Conservation (phyloP, 352 stramenopile species). For the Phytophthora constricta region DNA sequence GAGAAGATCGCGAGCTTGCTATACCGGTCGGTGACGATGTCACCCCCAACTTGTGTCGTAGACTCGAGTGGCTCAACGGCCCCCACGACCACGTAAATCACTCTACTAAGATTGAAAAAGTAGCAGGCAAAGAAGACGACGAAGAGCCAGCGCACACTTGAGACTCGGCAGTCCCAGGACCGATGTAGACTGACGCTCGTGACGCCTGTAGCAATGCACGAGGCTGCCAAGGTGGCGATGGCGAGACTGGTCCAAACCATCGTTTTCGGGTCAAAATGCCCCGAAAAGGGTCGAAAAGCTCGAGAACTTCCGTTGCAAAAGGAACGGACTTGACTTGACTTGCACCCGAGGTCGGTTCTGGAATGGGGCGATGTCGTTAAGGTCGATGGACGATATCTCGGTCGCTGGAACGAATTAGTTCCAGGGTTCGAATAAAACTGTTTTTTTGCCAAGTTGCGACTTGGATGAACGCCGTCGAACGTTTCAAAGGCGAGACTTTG, state of each 20-base stretch:
- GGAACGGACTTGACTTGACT: too few relatives aligned
- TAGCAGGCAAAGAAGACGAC: conserved; percentile 63
- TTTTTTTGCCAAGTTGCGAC: not conserved
- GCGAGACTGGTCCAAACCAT: conserved; percentile 46
- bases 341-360: too few relatives aligned
- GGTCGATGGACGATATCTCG: not conserved
- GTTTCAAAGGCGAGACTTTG: not conserved
- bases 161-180: conserved; percentile 57
- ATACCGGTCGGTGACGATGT: conserved; percentile 28
- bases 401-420: not conserved
- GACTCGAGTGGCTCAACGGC: conserved; percentile 26
- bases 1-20: conserved; percentile 47
- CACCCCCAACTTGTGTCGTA: conserved; percentile 10
- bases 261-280: too few relatives aligned
- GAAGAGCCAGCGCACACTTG: conserved; percentile 69
- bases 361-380: not conserved
- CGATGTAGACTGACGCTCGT: conserved; percentile 49
- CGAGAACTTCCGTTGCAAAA: too few relatives aligned
- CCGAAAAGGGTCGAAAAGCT: too few relatives aligned
- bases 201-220: conserved; percentile 44
- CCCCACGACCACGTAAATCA: conserved; percentile 49
- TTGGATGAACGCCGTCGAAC: not conserved
- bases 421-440: not conserved
- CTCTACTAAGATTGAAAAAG: conserved; percentile 40
- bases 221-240: conserved; percentile 34